Percentiles rank a stretch among this genome's conserved stretches.
These are phyloP conservation scores for Entoloma clypeatum DNA, from an alignment of 1,284 basidiomycete species.

Conservation along the genomic window DNA sequence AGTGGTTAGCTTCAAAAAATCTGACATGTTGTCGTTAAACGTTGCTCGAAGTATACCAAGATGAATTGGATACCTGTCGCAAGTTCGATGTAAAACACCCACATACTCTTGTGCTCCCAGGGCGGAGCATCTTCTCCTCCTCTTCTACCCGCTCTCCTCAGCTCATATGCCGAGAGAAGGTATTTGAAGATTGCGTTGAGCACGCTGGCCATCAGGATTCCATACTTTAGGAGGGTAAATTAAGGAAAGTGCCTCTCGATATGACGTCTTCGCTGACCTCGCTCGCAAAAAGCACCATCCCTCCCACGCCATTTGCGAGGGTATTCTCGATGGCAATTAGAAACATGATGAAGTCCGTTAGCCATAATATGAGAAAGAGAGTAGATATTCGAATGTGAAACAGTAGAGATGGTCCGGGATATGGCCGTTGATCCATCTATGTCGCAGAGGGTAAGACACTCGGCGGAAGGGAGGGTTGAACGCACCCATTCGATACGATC, in stretches of 20 bases:
- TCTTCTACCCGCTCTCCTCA: slow-evolving; percentile 68
- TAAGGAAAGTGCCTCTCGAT: slow-evolving; percentile 15
- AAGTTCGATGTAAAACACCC: slow-evolving; percentile 92
- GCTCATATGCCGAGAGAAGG: slow-evolving; percentile 78
- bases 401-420: slow-evolving; percentile 74
- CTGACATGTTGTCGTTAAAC: slow-evolving; percentile 38
- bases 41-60: slow-evolving; percentile 6
- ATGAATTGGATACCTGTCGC: slow-evolving; percentile 62
- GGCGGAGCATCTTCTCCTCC: slow-evolving; percentile 86
- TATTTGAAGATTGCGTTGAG: slow-evolving; percentile 84
- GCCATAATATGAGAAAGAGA: slow-evolving; percentile 68
- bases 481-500: slow-evolving; percentile 95
- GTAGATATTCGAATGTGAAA: slow-evolving; percentile 85
- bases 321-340: slow-evolving; percentile 77
- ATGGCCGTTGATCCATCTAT: slow-evolving; percentile 95
- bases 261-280: slow-evolving; percentile 55
- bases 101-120: slow-evolving; percentile 99
- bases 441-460: slow-evolving; percentile 7
- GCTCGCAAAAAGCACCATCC: slow-evolving; percentile 92
- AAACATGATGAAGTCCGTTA: slow-evolving; percentile 72
- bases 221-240: slow-evolving; percentile 55
- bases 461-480: slow-evolving; percentile 16
- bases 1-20: slow-evolving; percentile 89
- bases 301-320: slow-evolving; percentile 75
- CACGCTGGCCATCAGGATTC: slow-evolving; percentile 82